phyloP scores from a whole-genome alignment of 192 early-diverging fungal genomes.

The Podila clonocystis region DNA sequence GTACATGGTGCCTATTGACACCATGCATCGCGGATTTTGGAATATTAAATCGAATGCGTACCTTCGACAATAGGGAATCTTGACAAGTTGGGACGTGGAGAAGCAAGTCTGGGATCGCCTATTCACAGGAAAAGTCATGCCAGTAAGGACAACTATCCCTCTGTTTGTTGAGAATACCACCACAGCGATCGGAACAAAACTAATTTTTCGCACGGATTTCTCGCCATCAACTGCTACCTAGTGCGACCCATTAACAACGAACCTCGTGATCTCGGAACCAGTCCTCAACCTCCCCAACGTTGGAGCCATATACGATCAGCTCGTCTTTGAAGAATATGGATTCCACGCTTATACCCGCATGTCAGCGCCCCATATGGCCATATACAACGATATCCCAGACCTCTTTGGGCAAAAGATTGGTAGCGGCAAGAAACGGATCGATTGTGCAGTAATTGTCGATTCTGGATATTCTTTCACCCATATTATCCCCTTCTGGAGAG shows the following conservation, averaged over 20 bases:
- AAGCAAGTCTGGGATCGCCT: conserved; percentile 82
- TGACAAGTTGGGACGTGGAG: conserved; percentile 84
- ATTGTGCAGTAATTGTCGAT: conserved; percentile 80
- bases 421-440: conserved; percentile 49
- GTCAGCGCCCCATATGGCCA: conserved; percentile 59
- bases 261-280: conserved; percentile 79
- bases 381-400: conserved; percentile 59
- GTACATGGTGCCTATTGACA: no score
- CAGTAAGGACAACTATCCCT: conserved; percentile 52
- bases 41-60: conserved; percentile 18
- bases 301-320: conserved; percentile 78
- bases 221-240: conserved; percentile 7
- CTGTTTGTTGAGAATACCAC: not conserved
- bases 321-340: conserved; percentile 87
- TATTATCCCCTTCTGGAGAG: conserved; percentile 72
- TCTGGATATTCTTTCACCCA: conserved; percentile 86
- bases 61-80: conserved; percentile 59
- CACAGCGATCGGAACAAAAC: not conserved
- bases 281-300: conserved; percentile 81
- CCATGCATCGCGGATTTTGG: no score
- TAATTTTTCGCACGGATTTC: not conserved
- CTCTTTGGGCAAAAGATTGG: conserved; percentile 51
- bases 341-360: conserved; percentile 64
- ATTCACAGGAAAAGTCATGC: conserved; percentile 68
- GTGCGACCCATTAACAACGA: conserved; percentile 68